Percentiles rank a stretch among this genome's conserved stretches.
Evolutionary conservation across 2,329 filamentous ascomycete genomes (phyloP).

Genomic region (Sporothrix schenckii): DNA sequence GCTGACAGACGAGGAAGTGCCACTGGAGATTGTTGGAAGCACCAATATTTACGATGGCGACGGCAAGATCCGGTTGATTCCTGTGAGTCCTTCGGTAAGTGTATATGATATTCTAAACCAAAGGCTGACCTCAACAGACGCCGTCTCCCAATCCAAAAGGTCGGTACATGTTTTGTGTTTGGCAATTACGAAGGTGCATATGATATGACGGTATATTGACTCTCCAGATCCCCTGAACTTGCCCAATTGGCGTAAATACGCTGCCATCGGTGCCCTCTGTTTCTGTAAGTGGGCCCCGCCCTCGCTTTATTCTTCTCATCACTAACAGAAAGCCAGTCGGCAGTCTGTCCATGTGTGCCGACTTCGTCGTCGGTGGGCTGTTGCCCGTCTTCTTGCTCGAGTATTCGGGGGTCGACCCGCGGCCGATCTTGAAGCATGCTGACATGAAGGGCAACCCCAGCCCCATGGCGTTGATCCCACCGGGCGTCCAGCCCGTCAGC

Average conservation of each 20-base stretch:
- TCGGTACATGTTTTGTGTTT: neutral
- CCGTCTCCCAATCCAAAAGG: constrained; percentile 35
- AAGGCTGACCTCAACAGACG: neutral
- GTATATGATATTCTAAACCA: neutral
- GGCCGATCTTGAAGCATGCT: constrained; percentile 36
- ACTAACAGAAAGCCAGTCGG: constrained; percentile 6
- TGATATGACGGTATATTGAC: neutral
- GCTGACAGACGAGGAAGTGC: constrained; percentile 2
- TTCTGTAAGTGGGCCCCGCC: constrained; percentile 22
- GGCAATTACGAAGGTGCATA: too few relatives aligned
- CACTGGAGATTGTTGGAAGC: constrained; percentile 30
- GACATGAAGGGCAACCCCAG: constrained; percentile 35
- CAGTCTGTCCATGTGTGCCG: constrained; percentile 40
- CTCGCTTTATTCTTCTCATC: too few relatives aligned
- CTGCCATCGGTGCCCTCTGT: constrained; percentile 40
- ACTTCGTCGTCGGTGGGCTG: constrained; percentile 42
- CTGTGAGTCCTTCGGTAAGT: constrained; percentile 1
- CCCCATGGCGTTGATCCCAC: constrained; percentile 41
- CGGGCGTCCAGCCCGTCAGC: constrained; percentile 35
- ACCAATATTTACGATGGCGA: constrained; percentile 32
- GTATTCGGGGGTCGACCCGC: constrained; percentile 44
- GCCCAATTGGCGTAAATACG: constrained; percentile 42
- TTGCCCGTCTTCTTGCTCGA: constrained; percentile 46
- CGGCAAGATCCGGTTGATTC: constrained; percentile 32
- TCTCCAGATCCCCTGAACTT: constrained; percentile 41